phyloP scores from a whole-genome alignment of 2,329 filamentous ascomycete genomes.

The Metarhizium rileyi region DNA sequence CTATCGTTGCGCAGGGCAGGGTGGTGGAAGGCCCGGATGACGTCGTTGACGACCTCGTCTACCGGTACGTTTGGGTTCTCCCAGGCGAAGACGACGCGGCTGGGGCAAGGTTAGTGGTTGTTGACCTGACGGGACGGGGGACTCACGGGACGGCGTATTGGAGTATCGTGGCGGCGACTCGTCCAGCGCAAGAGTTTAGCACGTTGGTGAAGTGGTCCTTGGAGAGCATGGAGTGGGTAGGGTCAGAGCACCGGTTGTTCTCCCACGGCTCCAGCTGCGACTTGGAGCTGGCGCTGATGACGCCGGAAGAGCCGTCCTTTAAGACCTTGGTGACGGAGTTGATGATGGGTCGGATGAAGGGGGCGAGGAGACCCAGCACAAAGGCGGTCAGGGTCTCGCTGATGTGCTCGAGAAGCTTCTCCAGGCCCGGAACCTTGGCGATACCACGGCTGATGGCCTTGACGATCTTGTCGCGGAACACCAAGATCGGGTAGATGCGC shows the following conservation, averaged over 20 bases:
- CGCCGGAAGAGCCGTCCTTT: slow-evolving; percentile 72
- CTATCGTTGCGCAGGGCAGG: slow-evolving; percentile 68
- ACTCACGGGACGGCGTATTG: slow-evolving; percentile 75
- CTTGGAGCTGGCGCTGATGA: slow-evolving; percentile 58
- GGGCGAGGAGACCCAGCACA: slow-evolving; percentile 79
- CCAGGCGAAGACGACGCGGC: slow-evolving; percentile 81
- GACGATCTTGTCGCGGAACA: slow-evolving; percentile 90
- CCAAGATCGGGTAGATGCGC: slow-evolving; percentile 89
- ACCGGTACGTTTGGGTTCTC: slow-evolving; percentile 76
- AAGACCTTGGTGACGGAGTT: slow-evolving; percentile 73
- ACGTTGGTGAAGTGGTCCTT: slow-evolving; percentile 80
- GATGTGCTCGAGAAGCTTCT: slow-evolving; percentile 85
- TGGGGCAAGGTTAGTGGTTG: not conserved
- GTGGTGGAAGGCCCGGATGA: slow-evolving; percentile 81
- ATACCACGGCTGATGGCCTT: slow-evolving; percentile 77
- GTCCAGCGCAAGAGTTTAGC: slow-evolving; percentile 67
- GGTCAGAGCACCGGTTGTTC: slow-evolving; percentile 63
- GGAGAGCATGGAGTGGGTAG: slow-evolving; percentile 73
- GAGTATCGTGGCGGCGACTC: slow-evolving; percentile 64
- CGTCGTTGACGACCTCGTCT: slow-evolving; percentile 73
- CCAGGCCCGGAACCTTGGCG: slow-evolving; percentile 83
- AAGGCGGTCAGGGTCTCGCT: slow-evolving; percentile 89
- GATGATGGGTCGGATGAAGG: slow-evolving; percentile 88
- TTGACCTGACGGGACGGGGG: not conserved
- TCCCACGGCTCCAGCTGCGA: slow-evolving; percentile 75